Base-by-base conservation (phyloP, 176 grass and related monocot genomes). In the Bonia amplexicaulis region DNA sequence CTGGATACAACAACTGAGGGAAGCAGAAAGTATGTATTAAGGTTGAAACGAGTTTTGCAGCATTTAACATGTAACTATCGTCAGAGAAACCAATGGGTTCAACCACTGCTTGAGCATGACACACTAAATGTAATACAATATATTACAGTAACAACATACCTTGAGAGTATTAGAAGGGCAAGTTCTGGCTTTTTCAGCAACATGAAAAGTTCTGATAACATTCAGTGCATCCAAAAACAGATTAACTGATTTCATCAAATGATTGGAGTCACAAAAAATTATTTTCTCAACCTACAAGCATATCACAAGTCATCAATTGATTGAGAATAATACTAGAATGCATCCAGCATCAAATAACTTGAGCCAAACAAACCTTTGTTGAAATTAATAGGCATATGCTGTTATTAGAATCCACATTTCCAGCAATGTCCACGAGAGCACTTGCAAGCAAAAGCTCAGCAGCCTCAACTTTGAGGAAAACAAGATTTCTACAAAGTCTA, bases 401-500 rank as follows among this genome's bases (percentile, higher is more conserved):
- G 74, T 67, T 42, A 93, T 82, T 89, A 42, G 84, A 87, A 78
- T 92, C 87, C 69, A 87, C 57, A 79, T 88, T 93, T 31, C 84
- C 74, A 59, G 91, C 92, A 76, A 97, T 77, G 71, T 90, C 93
- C 42, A 95, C 91, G 16, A 97, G 77, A 49, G 85, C 89, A 88
- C 89, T 93, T 77, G 95, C 75, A 91, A 97, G 76, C 76, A 97
- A 90, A 93, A 89, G 81, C 80, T 95, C 95, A 79, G 92, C 92
- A 82, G 84, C 74, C 72, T 97, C 91, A 67, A 82, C 92, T 88
- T 95, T 97, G 75, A 88, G 55, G 80, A 88, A 87, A 76, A 93
- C 90, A 90, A 97, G 74, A 85, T 82, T 93, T 89, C 92, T 90
- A 88, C 95, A 97, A 74, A 97, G 87, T 82, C 95, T 97, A 81